Conservation (phyloP, 345 rosid species). For the Hibiscus tridactylites region DNA sequence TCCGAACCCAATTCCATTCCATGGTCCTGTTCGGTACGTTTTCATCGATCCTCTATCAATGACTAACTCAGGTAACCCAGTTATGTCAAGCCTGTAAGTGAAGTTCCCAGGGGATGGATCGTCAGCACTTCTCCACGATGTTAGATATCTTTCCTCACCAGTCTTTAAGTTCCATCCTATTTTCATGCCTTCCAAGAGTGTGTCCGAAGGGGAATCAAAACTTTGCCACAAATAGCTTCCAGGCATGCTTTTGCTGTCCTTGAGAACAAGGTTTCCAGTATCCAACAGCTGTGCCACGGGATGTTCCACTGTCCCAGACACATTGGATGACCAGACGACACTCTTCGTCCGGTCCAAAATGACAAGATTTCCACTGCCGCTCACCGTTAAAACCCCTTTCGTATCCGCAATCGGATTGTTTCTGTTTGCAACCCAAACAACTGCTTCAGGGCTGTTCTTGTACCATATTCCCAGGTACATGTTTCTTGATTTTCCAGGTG, state of each 20-base stretch:
- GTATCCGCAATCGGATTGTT: conserved; percentile 10
- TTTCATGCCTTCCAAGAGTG: conserved; percentile 23
- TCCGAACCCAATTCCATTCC: conserved; percentile 22
- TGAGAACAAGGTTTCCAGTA: conserved; percentile 24
- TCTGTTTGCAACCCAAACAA: conserved; percentile 20
- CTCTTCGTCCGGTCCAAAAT: conserved; percentile 7
- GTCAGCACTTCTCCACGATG: conserved; percentile 16
- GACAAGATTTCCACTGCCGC: conserved; percentile 16
- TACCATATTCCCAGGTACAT: conserved; percentile 8
- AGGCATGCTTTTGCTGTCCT: neutral
- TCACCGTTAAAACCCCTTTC: conserved; percentile 13
- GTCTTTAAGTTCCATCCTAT: conserved; percentile 6
- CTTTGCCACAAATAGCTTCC: conserved; percentile 18
- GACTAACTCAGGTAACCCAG: neutral
- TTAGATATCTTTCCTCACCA: conserved; percentile 4
- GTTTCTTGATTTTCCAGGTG: neutral
- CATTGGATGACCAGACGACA: conserved; percentile 17
- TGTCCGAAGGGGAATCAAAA: conserved; percentile 22
- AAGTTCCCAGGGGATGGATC: neutral
- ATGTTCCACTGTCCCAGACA: conserved; percentile 6
- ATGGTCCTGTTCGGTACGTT: conserved; percentile 15
- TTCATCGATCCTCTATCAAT: neutral
- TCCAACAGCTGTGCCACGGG: conserved; percentile 16
- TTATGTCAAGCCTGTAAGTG: neutral
- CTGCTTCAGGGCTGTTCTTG: neutral